Evolutionary conservation across 495 filamentous ascomycete species (phyloP).

Genomic region (Aspergillus indologenus): DNA sequence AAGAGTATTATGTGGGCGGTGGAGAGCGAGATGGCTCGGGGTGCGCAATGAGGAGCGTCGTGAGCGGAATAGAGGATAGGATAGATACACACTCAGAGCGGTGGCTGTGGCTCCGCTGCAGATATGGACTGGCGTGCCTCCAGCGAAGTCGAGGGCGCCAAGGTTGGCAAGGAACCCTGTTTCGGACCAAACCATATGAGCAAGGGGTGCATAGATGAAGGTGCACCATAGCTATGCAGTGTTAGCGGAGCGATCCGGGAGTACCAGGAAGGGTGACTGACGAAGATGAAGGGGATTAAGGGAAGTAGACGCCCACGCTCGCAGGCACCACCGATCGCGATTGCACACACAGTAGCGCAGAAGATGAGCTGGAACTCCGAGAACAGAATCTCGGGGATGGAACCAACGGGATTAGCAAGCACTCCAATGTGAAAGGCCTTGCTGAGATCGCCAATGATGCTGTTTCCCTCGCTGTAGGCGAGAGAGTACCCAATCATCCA

Average conservation of each 20-base stretch:
- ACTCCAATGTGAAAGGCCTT: constrained; percentile 39
- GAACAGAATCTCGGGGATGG: constrained; percentile 51
- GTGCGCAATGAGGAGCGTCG: constrained; percentile 34
- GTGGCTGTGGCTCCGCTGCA: constrained; percentile 44
- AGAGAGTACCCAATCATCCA: constrained; percentile 44
- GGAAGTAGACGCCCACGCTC: constrained; percentile 50
- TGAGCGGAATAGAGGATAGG: constrained; percentile 41
- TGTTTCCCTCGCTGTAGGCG: constrained; percentile 37
- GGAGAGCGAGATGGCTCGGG: constrained; percentile 41
- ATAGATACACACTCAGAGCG: constrained; percentile 41
- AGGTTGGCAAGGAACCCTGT: constrained; percentile 35
- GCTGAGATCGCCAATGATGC: constrained; percentile 37
- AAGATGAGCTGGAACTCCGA: constrained; percentile 53
- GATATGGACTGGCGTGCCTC: constrained; percentile 48
- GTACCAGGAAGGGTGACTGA: constrained; percentile 14
- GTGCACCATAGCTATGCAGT: constrained; percentile 39
- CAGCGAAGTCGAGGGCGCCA: constrained; percentile 44
- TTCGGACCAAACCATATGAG: constrained; percentile 45
- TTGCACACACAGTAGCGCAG: constrained; percentile 46
- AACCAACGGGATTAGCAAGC: constrained; percentile 38
- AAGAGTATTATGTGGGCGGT: constrained; percentile 46
- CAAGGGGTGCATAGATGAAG: constrained; percentile 44
- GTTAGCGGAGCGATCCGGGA: neutral
- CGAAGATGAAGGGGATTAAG: constrained; percentile 50
- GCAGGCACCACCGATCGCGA: constrained; percentile 45